Base-by-base conservation (phyloP, 768 basidiomycete genomes). In the Agaricus subrufescens region DNA sequence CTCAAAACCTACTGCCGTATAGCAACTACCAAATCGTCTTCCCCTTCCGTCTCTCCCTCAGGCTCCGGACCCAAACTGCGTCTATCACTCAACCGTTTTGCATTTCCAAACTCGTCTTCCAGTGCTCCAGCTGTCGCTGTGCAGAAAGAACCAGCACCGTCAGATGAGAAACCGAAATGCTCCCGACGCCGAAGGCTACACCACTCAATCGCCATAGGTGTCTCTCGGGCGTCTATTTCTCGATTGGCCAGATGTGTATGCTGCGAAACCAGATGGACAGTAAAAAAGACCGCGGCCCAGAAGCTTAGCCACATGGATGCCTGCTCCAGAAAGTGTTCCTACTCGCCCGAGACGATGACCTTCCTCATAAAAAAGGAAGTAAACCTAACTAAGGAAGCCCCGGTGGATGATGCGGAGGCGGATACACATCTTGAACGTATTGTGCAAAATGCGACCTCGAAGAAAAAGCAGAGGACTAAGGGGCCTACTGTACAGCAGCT, bases 201-300 rank as follows among this genome's bases (percentile, higher is more conserved):
- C 19, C 19, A 19, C 7, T 29, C 45, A 23, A 15, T 19, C 23
- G 48, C 38, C 10, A 50, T 56, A 1, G 19, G 15, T 31, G 25
- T 39, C 37, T 50, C 55, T 2, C 40, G 37, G 15, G 26, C 40
- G 4, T 30, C 27, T 6, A 8, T 56, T n/a, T 56, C 49, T 37
- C 40, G 30, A n/a, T 15, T 56, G 14, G 14, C 31, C 10, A 81
- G 73, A 61, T 92, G 90, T 61, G 73, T 90, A 44, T 75, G 78
- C 38, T 92, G 90, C 61, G 80, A 82, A 25, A 64, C 77, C 12
- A 68, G 68, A 1, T 93, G 91, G 91, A 92, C 87, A 3, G 71
- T 81, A 11, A 76, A 79, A 52, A 94, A 94, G 66, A 79, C 79
- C 3, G 71, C 71, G 10, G 60, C 69, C 15, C 82, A 86, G 63